Evolutionary conservation across 2,329 filamentous ascomycete species (phyloP).

Genomic region (Nemania diffusa): DNA sequence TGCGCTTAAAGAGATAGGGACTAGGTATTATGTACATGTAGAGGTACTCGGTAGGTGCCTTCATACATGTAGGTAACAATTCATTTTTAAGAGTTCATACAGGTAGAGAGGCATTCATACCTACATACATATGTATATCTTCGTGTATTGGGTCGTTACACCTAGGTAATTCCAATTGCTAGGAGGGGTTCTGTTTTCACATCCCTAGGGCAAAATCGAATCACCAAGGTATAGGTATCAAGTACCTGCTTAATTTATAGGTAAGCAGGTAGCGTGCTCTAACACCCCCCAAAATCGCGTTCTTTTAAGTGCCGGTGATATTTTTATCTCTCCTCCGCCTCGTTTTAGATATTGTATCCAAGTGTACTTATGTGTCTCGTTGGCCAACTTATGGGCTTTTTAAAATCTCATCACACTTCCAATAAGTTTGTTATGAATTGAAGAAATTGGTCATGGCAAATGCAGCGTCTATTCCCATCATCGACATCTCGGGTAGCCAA

Average conservation of each 20-base stretch:
- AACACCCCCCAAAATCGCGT: neutral
- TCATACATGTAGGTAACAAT: too few relatives aligned
- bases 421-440: neutral
- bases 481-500: slow-evolving; percentile 76
- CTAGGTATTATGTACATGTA: too few relatives aligned
- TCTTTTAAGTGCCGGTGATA: neutral
- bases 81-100: too few relatives aligned
- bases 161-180: too few relatives aligned
- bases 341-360: neutral
- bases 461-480: slow-evolving; percentile 74
- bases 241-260: neutral
- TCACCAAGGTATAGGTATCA: neutral
- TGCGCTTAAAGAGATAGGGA: too few relatives aligned
- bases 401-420: neutral
- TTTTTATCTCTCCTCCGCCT: slow-evolving; percentile 1
- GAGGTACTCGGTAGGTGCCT: too few relatives aligned
- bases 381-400: neutral
- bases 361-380: neutral
- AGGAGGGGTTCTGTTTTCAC: neutral
- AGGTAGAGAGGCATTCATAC: too few relatives aligned
- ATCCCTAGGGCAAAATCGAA: neutral
- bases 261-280: neutral
- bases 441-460: slow-evolving; percentile 37
- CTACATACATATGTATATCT: too few relatives aligned
- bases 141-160: too few relatives aligned